phyloP scores from a whole-genome alignment of 176 grass and related monocot species.

The Bothriochloa decipiens region DNA sequence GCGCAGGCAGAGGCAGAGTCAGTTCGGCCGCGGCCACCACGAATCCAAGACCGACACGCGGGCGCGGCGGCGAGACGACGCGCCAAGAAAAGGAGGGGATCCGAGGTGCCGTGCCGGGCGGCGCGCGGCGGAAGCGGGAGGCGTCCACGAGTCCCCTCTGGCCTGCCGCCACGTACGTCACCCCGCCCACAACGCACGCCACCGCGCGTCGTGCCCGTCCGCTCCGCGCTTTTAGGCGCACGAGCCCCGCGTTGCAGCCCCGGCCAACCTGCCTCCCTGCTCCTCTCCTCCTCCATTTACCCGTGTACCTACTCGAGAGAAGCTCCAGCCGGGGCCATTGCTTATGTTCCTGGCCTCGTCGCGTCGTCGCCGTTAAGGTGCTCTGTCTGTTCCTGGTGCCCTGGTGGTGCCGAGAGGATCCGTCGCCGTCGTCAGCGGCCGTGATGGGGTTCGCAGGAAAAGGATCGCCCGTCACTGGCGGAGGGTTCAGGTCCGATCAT shows the following conservation, averaged over 20 bases:
- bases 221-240: slow-evolving; percentile 41
- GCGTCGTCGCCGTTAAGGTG: background rate
- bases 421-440: background rate
- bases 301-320: background rate
- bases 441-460: slow-evolving; percentile 43
- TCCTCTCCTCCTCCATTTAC: background rate
- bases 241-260: background rate
- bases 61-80: background rate
- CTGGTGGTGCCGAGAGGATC: slow-evolving; percentile 11
- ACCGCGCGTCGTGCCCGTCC: slow-evolving; percentile 6
- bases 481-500: slow-evolving; percentile 48
- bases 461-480: slow-evolving; percentile 54
- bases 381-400: background rate
- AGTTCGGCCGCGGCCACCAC: no score
- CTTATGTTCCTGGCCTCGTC: background rate
- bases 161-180: slow-evolving; percentile 56
- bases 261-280: background rate
- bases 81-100: background rate
- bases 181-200: background rate
- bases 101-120: no score
- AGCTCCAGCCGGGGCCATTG: background rate
- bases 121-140: no score
- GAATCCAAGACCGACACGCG: no score
- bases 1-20: no score
- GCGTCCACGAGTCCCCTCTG: slow-evolving; percentile 10